Percentiles rank a stretch among this genome's conserved stretches.
Evolutionary conservation across 805 yeast genomes (phyloP).

Genomic region (Debaryomyces tyrocola): DNA sequence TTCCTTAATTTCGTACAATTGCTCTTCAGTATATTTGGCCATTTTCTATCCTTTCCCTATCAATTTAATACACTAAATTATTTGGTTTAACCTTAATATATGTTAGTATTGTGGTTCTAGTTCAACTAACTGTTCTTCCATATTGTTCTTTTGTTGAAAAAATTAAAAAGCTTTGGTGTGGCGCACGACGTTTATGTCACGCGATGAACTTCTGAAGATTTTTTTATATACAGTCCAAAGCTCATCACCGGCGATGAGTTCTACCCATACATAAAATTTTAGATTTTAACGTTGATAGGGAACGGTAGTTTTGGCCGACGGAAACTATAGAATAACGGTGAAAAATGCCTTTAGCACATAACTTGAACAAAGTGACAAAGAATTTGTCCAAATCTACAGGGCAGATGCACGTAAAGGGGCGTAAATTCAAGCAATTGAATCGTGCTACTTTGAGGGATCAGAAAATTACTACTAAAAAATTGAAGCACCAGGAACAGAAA

Average conservation of each 20-base stretch:
- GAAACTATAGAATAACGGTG: neutral
- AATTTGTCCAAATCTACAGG: constrained; percentile 54
- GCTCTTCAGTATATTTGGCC: constrained; percentile 69
- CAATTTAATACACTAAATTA: neutral
- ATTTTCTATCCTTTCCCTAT: constrained; percentile 24
- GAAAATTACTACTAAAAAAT: constrained; percentile 62
- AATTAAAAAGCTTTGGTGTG: neutral
- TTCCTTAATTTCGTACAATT: constrained; percentile 57
- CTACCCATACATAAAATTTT: neutral
- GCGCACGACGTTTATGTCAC: neutral
- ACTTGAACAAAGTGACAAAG: constrained; percentile 64
- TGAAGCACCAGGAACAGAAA: constrained; percentile 56
- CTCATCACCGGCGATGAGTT: constrained; percentile 2
- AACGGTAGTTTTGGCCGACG: too few species aligned
- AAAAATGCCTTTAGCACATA: constrained; percentile 67
- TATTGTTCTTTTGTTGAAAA: neutral
- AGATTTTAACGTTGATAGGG: too few species aligned
- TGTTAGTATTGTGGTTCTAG: too few species aligned
- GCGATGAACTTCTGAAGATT: neutral
- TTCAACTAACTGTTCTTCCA: too few species aligned
- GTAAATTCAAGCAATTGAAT: constrained; percentile 80
- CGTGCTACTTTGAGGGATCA: constrained; percentile 85
- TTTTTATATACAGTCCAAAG: too few species aligned
- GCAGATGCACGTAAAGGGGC: constrained; percentile 80
- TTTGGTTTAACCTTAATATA: neutral